Evolutionary conservation across 805 yeast genomes (phyloP), one percentile per base, ranked within the genome.

Genomic region (Wickerhamomyces hampshirensis): DNA sequence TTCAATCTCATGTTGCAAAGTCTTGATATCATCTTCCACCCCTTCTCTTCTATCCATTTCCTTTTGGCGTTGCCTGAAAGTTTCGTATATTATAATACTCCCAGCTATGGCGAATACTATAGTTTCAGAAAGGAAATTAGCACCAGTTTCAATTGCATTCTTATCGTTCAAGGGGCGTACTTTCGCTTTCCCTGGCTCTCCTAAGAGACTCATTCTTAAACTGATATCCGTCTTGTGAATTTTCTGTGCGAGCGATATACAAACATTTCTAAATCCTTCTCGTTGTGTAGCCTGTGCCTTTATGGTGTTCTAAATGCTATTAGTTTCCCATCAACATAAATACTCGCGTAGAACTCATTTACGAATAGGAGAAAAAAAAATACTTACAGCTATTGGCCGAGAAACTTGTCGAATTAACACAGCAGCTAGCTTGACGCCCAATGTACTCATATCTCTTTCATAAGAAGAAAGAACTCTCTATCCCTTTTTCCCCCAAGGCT

Each of bases 61-160:
- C 59, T 82, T 83, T 50, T 71, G 69, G 28, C 85, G 65, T 31
- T 83, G 75, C 47, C 91, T 69, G 49, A 71, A 67, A 18, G 84
- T 72, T 55, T 87, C 95, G 53, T 71, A 84, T 10, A 86, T 51
- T 9, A 87, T 77, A 37, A 84, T 68, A 1, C 80, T 69, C 5
- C 94, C 93, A 1, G 93, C 95, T 17, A 87, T 91, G 18, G 80
- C 64, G 48, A 87, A 86, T 14, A 86, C 77, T 51, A 86, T 81
- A 23, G 78, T 56, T 55, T 86, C 95, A 30, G 91, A 80, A 10
- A 86, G 60, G 53, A 85, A 76, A 38, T 71, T 81, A 30, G 95
- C 93, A 1, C 95, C 95, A 40, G 70, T 76, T 40, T 86, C 93
- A 29, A 87, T 73, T 26, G 96, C 95, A 51, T 77, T 80, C 10